phyloP scores from a whole-genome alignment of 768 basidiomycete species.

The Gelatoporia subvermispora region DNA sequence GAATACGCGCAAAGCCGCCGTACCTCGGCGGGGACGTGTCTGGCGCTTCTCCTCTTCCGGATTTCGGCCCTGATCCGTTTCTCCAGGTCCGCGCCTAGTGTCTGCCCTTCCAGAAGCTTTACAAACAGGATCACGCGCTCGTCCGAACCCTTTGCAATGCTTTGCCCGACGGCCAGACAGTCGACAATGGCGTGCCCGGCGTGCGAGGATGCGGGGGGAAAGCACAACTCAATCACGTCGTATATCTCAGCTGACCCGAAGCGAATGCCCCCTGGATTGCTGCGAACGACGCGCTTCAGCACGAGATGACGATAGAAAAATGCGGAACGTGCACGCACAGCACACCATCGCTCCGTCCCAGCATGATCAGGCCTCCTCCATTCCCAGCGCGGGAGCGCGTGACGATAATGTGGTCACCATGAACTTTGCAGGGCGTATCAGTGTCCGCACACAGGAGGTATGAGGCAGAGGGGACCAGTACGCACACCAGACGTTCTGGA shows the following conservation, averaged over 20 bases:
- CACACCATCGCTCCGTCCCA: slow-evolving; percentile 79
- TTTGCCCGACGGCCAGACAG: slow-evolving; percentile 67
- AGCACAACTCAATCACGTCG: slow-evolving; percentile 65
- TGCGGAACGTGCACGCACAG: slow-evolving; percentile 41
- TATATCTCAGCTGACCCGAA: slow-evolving; percentile 82
- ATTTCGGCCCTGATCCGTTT: slow-evolving; percentile 58
- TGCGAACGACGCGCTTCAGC: slow-evolving; percentile 18
- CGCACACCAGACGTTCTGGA: slow-evolving; percentile 71
- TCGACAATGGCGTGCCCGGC: slow-evolving; percentile 46
- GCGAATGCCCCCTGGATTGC: slow-evolving; percentile 79
- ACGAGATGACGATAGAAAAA: neutral
- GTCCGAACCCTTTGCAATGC: slow-evolving; percentile 55
- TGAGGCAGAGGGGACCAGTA: slow-evolving; percentile 11
- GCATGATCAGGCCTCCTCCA: slow-evolving; percentile 76
- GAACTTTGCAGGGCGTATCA: slow-evolving; percentile 36
- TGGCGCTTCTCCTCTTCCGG: slow-evolving; percentile 56
- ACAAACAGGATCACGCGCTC: slow-evolving; percentile 77
- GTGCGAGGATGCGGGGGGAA: slow-evolving; percentile 38
- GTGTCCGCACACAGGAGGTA: neutral
- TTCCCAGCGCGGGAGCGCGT: slow-evolving; percentile 61
- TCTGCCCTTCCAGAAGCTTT: slow-evolving; percentile 49
- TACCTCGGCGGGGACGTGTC: slow-evolving; percentile 75
- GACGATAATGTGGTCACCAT: slow-evolving; percentile 71
- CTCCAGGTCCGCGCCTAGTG: slow-evolving; percentile 47
- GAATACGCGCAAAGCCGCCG: slow-evolving; percentile 19